Evolutionary conservation across 208 protist species (phyloP).

Genomic region (Sergeia podlipaevii): DNA sequence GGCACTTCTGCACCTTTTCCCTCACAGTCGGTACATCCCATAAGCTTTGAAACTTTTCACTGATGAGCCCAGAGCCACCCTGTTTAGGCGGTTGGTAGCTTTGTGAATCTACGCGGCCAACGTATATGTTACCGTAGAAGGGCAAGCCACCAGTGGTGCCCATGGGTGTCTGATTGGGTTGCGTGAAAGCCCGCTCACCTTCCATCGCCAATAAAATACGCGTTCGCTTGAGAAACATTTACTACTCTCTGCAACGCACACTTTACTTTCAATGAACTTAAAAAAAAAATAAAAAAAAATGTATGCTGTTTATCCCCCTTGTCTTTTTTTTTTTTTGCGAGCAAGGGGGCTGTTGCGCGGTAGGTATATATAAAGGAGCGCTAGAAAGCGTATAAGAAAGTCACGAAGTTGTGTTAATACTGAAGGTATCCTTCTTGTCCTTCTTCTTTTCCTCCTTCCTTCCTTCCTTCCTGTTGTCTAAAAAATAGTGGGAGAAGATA

Average conservation of each 20-base stretch:
- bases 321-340: slow-evolving; percentile 1
- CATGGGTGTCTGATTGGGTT: slow-evolving; percentile 47
- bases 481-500: too few relatives aligned
- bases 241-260: slow-evolving; percentile 2
- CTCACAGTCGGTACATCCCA: slow-evolving; percentile 68
- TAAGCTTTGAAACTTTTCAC: slow-evolving; percentile 34
- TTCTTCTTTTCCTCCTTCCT: too few relatives aligned
- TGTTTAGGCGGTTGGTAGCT: slow-evolving; percentile 67
- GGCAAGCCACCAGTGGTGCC: slow-evolving; percentile 60
- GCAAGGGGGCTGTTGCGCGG: not conserved
- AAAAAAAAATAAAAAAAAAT: not conserved
- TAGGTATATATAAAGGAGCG: not conserved
- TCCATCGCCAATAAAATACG: slow-evolving; percentile 36
- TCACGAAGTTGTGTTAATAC: too few relatives aligned
- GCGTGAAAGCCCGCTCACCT: slow-evolving; percentile 60
- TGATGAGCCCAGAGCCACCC: slow-evolving; percentile 41
- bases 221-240: not conserved
- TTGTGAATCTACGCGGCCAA: slow-evolving; percentile 70
- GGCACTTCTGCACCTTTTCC: slow-evolving; percentile 57
- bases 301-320: not conserved
- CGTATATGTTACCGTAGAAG: slow-evolving; percentile 87
- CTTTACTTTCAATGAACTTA: not conserved
- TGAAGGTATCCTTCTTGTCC: too few relatives aligned
- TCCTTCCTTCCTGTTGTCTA: too few relatives aligned
- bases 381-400: too few relatives aligned